These are phyloP conservation scores for Amphirosellinia nigrospora DNA, from an alignment of 495 filamentous ascomycete genomes.

Conservation along the genomic window DNA sequence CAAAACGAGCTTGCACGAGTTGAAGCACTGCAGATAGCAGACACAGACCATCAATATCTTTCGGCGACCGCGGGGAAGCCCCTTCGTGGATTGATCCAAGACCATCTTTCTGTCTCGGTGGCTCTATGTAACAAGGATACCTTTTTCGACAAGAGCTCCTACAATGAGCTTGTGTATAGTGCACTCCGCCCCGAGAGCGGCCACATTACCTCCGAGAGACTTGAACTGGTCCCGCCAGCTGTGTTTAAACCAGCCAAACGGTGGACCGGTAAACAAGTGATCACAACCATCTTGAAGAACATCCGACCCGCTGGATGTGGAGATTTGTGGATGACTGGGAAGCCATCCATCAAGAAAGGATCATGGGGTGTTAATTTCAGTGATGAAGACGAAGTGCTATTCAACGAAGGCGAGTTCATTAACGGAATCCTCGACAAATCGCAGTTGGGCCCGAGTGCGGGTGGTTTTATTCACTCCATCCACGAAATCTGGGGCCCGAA, in stretches of 20 bases:
- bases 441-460: conserved; percentile 85
- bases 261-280: conserved; percentile 99
- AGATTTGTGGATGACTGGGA: conserved; percentile 79
- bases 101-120: conserved; percentile 95
- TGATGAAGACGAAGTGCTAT: conserved; percentile 78
- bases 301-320: conserved; percentile 76
- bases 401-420: conserved; percentile 86
- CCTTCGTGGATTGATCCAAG: conserved; percentile 94
- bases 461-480: conserved; percentile 88
- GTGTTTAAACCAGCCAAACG: conserved; percentile 78
- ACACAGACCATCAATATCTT: conserved; percentile 97
- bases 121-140: conserved; percentile 89
- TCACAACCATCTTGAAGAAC: conserved; percentile 92
- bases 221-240: conserved; percentile 79
- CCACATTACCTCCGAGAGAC: conserved; percentile 71
- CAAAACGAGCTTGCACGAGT: conserved; percentile 94
- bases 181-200: conserved; percentile 88
- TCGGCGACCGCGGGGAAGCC: conserved; percentile 94
- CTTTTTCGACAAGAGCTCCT: conserved; percentile 88
- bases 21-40: conserved; percentile 89
- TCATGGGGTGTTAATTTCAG: conserved; percentile 68
- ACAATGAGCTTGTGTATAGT: conserved; percentile 89
- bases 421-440: conserved; percentile 95
- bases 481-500: conserved; percentile 93
- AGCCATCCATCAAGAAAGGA: conserved; percentile 75